phyloP scores from a whole-genome alignment of 164 flowering plant genomes.

The Euptelea pleiosperma region DNA sequence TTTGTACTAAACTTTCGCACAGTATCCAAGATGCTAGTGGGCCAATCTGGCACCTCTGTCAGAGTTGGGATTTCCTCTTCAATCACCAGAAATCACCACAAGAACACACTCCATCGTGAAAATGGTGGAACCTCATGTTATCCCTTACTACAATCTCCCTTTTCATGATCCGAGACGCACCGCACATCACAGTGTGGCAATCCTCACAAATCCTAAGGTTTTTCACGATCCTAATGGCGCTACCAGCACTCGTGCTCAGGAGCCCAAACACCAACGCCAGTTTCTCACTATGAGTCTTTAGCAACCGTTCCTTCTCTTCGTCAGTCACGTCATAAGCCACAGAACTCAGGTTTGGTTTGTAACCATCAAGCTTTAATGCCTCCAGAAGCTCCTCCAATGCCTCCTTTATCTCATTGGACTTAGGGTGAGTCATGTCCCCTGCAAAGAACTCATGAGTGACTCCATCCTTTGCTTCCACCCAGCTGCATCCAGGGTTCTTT shows the following conservation, averaged over 20 bases:
- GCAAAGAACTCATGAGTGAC: conserved; percentile 25
- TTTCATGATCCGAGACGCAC: conserved; percentile 14
- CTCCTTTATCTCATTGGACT: conserved; percentile 14
- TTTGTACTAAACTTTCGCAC: no score
- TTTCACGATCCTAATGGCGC: conserved; percentile 20
- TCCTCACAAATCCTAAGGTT: conserved; percentile 29
- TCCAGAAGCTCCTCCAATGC: conserved; percentile 22
- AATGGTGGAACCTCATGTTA: conserved; percentile 27
- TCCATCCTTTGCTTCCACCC: conserved; percentile 29
- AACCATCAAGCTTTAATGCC: conserved; percentile 15
- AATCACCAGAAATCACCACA: conserved; percentile 26
- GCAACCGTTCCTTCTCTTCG: conserved; percentile 14
- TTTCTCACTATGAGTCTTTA: conserved; percentile 23
- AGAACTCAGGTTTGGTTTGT: conserved; percentile 20
- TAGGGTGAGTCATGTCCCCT: conserved; percentile 19
- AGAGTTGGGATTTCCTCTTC: not conserved
- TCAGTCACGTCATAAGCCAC: conserved; percentile 22
- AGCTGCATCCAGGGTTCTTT: conserved; percentile 29
- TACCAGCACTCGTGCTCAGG: conserved; percentile 16
- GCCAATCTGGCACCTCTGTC: not conserved
- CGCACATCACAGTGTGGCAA: conserved; percentile 23
- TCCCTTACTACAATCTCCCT: conserved; percentile 25
- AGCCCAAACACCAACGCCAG: conserved; percentile 26
- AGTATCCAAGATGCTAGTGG: conserved; percentile 1
- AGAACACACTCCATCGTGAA: conserved; percentile 25